Conservation (phyloP, 2,329 filamentous ascomycete species). For the Iodosphaeria phyllophila region DNA sequence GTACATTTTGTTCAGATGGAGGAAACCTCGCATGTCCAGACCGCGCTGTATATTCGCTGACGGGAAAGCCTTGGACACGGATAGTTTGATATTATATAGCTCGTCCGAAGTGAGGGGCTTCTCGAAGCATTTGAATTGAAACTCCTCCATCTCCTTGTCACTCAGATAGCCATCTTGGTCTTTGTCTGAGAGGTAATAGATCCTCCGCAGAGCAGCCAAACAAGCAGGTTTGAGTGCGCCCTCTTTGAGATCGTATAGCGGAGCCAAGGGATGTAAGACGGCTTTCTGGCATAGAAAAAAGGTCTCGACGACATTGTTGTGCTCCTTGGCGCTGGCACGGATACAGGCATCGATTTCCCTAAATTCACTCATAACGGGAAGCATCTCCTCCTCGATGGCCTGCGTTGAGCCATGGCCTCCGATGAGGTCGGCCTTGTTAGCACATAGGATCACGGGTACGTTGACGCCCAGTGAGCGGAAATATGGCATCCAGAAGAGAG, state of each 20-base stretch:
- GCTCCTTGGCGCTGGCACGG: conserved; percentile 76
- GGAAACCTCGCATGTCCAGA: conserved; percentile 66
- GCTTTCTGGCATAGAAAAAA: conserved; percentile 98
- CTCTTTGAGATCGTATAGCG: conserved; percentile 93
- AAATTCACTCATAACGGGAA: conserved; percentile 96
- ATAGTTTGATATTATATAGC: conserved; percentile 76
- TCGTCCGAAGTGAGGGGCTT: conserved; percentile 69
- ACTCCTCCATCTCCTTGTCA: conserved; percentile 77
- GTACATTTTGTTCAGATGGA: conserved; percentile 87
- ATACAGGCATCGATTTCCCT: conserved; percentile 98
- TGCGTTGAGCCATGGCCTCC: conserved; percentile 60
- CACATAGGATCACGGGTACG: conserved; percentile 87
- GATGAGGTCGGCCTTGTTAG: conserved; percentile 88
- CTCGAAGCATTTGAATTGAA: conserved; percentile 83
- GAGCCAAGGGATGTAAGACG: conserved; percentile 90
- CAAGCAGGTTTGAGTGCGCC: conserved; percentile 72
- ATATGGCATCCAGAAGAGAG: conserved; percentile 96
- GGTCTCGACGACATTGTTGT: conserved; percentile 86
- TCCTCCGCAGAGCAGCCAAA: conserved; percentile 65
- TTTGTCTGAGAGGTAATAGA: conserved; percentile 93
- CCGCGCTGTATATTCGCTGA: conserved; percentile 46
- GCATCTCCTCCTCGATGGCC: conserved; percentile 90
- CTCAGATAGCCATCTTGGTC: conserved; percentile 89
- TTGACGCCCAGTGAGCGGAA: conserved; percentile 97
- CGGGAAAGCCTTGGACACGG: conserved; percentile 52